phyloP scores from a whole-genome alignment of 495 filamentous ascomycete genomes.

The Penicillium roqueforti region DNA sequence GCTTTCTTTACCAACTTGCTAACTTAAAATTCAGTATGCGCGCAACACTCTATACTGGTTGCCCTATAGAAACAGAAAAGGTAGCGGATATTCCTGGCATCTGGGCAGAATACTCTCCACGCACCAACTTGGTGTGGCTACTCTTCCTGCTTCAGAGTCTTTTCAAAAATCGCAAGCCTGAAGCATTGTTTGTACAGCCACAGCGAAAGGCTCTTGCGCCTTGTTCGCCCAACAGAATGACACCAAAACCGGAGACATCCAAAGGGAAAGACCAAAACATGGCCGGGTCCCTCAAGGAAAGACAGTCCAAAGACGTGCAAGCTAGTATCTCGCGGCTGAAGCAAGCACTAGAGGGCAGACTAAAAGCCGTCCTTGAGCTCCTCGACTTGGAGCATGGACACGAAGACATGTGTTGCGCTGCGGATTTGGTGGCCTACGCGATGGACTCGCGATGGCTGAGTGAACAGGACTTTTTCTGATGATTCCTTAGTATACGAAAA shows the following conservation, averaged over 20 bases:
- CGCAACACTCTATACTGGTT: slow-evolving; percentile 35
- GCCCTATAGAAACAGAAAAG: slow-evolving; percentile 30
- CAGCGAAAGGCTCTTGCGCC: slow-evolving; percentile 34
- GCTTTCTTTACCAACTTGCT: slow-evolving; percentile 10
- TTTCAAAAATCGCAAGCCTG: slow-evolving; percentile 36
- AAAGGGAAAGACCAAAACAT: slow-evolving; percentile 7
- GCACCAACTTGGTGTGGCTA: slow-evolving; percentile 51
- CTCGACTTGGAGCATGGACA: slow-evolving; percentile 40
- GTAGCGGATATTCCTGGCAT: slow-evolving; percentile 33
- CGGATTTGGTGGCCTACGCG: slow-evolving; percentile 46
- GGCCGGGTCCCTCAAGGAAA: slow-evolving; percentile 2
- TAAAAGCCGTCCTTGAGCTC: slow-evolving; percentile 32
- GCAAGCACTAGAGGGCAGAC: slow-evolving; percentile 31
- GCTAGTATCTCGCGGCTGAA: slow-evolving; percentile 23
- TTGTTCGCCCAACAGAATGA: slow-evolving; percentile 33
- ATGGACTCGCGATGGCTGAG: slow-evolving; percentile 45
- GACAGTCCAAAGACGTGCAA: slow-evolving; percentile 14
- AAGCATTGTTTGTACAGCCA: slow-evolving; percentile 11
- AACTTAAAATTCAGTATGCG: slow-evolving; percentile 34
- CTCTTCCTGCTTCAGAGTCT: slow-evolving; percentile 47
- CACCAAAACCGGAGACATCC: slow-evolving; percentile 8
- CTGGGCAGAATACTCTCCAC: slow-evolving; percentile 45
- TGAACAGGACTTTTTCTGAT: slow-evolving; percentile 40
- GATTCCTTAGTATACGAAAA: neutral
- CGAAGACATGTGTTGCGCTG: slow-evolving; percentile 48